Evolutionary conservation across 2,329 filamentous ascomycete genomes (phyloP), one percentile per base, ranked within the genome.

Genomic region (Mycocentrospora acerina): DNA sequence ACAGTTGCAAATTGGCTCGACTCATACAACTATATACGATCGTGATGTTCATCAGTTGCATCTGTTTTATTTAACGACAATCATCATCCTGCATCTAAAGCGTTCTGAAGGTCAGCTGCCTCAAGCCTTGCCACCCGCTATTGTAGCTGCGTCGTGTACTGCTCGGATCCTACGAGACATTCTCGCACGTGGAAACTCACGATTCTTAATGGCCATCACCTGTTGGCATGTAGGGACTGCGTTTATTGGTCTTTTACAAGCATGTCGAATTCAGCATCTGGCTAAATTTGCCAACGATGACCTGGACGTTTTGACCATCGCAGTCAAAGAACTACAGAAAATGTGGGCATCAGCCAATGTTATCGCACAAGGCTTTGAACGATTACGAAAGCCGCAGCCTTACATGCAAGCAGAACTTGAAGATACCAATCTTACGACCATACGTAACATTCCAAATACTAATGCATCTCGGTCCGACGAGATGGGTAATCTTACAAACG

Each of bases 301-400:
- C 24, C 24, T 56, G 7, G 48, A 56, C 15, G 45, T 56, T 10
- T 42, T 56, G 2, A 22, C 18, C 2, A 45, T 48, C 17, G 43
- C 45, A n/a, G 44, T 44, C 27, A 52, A 46, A 38, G 45, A 56
- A 22, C 33, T 56, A 24, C 50, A 53, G 24, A 48, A 49, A 28
- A 56, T 53, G 53, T 56, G 53, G 53, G 53, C 50, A 26, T 52
- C 53, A 2, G 53, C 53, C 12, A 53, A 53, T 33, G 50, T 56
- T 16, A 44, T 56, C 16, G 42, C 39, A 10, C 42, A 47, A 32
- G 53, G 53, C 12, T 53, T 56, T 14, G 44, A 53, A 19, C 42
- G 53, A 15, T 40, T 56, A 18, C 47, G 53, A 9, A 40, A 43
- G 29, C 32, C 49, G 4, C 40, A 39, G 12, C n/a, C n/a, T n/a